These are phyloP conservation scores for Phaeotremella skinneri DNA, from an alignment of 768 basidiomycete species.

Conservation along the genomic window DNA sequence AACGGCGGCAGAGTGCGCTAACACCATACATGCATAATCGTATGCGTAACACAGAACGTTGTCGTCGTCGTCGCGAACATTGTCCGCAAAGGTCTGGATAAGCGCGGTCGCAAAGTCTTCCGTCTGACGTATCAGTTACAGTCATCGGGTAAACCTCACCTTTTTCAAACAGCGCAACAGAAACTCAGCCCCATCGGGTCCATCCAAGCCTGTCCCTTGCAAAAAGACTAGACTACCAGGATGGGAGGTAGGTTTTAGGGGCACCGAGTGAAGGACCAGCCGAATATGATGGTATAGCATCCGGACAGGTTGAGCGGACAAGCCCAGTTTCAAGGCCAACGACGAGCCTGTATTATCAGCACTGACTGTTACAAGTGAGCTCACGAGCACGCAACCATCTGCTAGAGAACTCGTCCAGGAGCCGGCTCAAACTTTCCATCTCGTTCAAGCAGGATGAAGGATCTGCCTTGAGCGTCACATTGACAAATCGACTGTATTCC, in stretches of 20 bases:
- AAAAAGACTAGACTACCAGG: slow-evolving; percentile 6
- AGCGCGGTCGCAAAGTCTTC: slow-evolving; percentile 13
- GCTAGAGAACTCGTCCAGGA: slow-evolving; percentile 7
- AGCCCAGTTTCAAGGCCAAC: slow-evolving; percentile 4
- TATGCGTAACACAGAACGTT: slow-evolving; percentile 8
- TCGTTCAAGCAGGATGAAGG: slow-evolving; percentile 1
- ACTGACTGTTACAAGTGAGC: background rate
- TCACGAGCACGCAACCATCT: slow-evolving; percentile 16
- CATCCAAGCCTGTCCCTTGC: background rate
- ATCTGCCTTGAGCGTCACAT: slow-evolving; percentile 12
- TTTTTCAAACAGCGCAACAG: slow-evolving; percentile 9
- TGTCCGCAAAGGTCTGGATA: slow-evolving; percentile 11
- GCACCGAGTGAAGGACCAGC: slow-evolving; percentile 14
- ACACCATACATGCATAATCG: slow-evolving; percentile 19
- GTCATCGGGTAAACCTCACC: background rate
- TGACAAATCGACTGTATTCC: slow-evolving; percentile 14
- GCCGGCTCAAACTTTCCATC: slow-evolving; percentile 3
- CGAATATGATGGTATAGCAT: slow-evolving; percentile 19
- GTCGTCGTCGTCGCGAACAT: slow-evolving; percentile 12
- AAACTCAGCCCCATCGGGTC: background rate
- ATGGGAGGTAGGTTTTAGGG: slow-evolving; percentile 9
- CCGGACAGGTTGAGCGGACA: slow-evolving; percentile 8
- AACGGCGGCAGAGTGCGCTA: slow-evolving; percentile 12
- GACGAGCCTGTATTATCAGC: slow-evolving; percentile 11
- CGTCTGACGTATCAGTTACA: background rate